These are phyloP conservation scores for Loxodes magnus DNA, from an alignment of 73 alveolate species.

Conservation along the genomic window DNA sequence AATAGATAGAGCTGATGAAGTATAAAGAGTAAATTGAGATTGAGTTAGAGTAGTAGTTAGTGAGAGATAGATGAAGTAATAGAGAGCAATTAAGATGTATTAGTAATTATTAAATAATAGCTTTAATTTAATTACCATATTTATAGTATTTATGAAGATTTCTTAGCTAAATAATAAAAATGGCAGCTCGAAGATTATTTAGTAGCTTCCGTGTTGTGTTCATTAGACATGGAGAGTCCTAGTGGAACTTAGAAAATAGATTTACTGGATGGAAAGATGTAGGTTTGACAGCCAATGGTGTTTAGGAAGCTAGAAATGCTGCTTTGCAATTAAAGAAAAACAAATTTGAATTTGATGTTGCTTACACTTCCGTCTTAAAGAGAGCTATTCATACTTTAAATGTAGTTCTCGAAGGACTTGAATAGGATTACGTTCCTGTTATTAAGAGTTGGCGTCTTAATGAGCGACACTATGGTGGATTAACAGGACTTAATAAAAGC, in stretches of 20 bases:
- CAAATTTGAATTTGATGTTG: slow-evolving; percentile 75
- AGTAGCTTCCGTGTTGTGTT: slow-evolving; percentile 44
- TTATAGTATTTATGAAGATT: not conserved
- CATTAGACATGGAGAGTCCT: slow-evolving; percentile 93
- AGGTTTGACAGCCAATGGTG: slow-evolving; percentile 70
- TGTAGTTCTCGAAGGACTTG: slow-evolving; percentile 53
- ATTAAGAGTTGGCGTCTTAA: slow-evolving; percentile 85
- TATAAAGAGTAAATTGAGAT: too few species aligned
- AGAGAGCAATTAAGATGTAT: too few species aligned
- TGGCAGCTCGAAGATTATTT: slow-evolving; percentile 10
- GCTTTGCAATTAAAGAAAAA: slow-evolving; percentile 60
- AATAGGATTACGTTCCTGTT: slow-evolving; percentile 81
- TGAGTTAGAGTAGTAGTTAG: too few species aligned
- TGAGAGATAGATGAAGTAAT: too few species aligned
- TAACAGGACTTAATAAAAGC: slow-evolving; percentile 92
- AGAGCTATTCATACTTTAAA: slow-evolving; percentile 59
- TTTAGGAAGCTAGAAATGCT: slow-evolving; percentile 78
- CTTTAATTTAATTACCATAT: not conserved
- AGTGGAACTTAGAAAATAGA: slow-evolving; percentile 88
- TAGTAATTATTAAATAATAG: not conserved
- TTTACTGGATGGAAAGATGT: slow-evolving; percentile 99
- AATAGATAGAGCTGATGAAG: too few species aligned
- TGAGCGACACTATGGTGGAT: slow-evolving; percentile 97
- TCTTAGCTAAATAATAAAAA: not conserved
- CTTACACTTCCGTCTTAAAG: slow-evolving; percentile 87